Evolutionary conservation across 106 monocot genomes (phyloP).

Genomic region (Xerophyta viscosa): DNA sequence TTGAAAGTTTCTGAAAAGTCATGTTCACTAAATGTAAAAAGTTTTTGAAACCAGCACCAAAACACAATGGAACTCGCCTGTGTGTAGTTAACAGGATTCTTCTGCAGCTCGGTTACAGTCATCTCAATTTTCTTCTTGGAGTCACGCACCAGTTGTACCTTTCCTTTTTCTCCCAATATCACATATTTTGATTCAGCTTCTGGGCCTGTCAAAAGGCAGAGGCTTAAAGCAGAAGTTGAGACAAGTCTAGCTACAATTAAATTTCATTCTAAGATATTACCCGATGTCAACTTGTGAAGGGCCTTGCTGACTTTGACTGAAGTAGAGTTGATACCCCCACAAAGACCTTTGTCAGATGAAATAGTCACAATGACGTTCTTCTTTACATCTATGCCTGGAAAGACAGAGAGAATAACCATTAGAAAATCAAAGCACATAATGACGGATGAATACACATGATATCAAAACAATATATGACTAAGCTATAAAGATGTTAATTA

Average conservation of each 20-base stretch:
- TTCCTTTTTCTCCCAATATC: conserved; percentile 88
- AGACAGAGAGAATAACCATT: background rate
- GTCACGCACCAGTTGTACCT: conserved; percentile 82
- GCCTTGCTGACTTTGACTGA: conserved; percentile 93
- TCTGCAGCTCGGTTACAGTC: conserved; percentile 62
- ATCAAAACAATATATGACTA: too few relatives aligned
- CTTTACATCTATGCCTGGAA: conserved; percentile 81
- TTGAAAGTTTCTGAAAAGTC: too few relatives aligned
- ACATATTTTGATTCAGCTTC: conserved; percentile 87
- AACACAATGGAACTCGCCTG: conserved; percentile 40
- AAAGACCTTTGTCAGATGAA: conserved; percentile 95
- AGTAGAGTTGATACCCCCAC: conserved; percentile 95
- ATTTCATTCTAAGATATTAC: conserved; percentile 21
- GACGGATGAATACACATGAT: too few relatives aligned
- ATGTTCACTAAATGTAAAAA: too few relatives aligned
- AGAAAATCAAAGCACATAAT: background rate
- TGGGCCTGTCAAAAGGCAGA: conserved; percentile 32
- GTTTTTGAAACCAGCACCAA: too few relatives aligned
- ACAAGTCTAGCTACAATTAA: background rate
- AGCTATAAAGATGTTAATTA: too few relatives aligned
- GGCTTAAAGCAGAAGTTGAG: background rate
- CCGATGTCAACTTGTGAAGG: conserved; percentile 66
- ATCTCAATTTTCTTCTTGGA: conserved; percentile 60
- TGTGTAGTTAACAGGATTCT: conserved; percentile 88
- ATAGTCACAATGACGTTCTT: conserved; percentile 85